Base-by-base conservation (phyloP, 805 yeast species). In the Metschnikowia peoriensis region DNA sequence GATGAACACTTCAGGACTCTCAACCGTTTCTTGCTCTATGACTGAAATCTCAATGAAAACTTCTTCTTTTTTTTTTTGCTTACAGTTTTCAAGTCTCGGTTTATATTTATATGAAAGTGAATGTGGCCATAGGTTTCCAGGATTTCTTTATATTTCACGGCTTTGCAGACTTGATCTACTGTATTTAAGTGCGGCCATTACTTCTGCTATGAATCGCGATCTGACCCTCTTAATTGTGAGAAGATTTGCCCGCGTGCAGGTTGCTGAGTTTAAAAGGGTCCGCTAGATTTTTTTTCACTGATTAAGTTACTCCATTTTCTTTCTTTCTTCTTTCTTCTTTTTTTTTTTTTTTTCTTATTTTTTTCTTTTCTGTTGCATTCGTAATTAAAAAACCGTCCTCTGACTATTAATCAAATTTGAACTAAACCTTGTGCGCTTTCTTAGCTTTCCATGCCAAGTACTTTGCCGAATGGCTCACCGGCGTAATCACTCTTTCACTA, bases 401-500 rank as follows among this genome's bases (percentile, higher is more conserved):
- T 22, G 2, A 22, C 22, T 22, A 22, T 22, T 22, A 2, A 22
- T 22, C 4, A 22, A 22, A 22, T 27, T n/a, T 11, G 27, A 8
- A 9, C 27, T 29, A 37, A 15, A 27, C 43, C 16, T 28, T 29
- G 28, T 46, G 41, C 38, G 42, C 40, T 43, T 52, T 54, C 28
- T 48, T 49, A 27, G 51, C 29, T 50, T 58, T 58, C 61, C 63
- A 71, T 1, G 89, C 88, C 64, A 90, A 66, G 63, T 88, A 91
- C 61, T 78, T 76, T 1, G 90, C 89, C 47, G 88, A 81, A 62
- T 89, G 96, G 6, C 96, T 90, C 38, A 85, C 64, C 38, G 79
- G 78, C 70, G 66, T 61, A 28, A 61, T 50, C 35, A 59, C 54
- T 50, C 56, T 48, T 29, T 59, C 59, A 12, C 51, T 34, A 10